Percentiles rank a stretch among this genome's conserved stretches.
Conservation (phyloP, 1,284 basidiomycete species). For the Malassezia vespertilionis region DNA sequence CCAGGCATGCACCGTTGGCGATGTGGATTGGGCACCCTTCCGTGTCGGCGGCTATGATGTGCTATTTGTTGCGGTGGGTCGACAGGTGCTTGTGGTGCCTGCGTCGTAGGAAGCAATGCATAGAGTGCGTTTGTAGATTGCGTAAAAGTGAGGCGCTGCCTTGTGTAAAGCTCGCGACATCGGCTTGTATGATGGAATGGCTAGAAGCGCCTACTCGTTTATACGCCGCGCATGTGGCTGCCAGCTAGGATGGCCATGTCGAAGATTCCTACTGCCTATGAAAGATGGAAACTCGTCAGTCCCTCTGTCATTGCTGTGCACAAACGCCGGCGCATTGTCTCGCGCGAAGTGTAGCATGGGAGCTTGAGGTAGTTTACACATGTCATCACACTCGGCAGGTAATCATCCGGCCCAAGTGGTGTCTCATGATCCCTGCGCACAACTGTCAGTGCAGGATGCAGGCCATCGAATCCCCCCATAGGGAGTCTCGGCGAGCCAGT, state of each 20-base stretch:
- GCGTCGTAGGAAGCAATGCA: no score
- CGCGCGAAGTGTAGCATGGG: slow-evolving; percentile 36
- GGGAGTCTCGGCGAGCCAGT: slow-evolving; percentile 63
- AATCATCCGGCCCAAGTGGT: slow-evolving; percentile 67
- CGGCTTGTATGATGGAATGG: neutral
- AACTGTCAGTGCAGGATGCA: slow-evolving; percentile 88
- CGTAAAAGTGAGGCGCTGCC: neutral
- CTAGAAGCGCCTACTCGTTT: no score
- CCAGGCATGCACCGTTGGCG: slow-evolving; percentile 1
- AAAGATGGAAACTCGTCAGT: slow-evolving; percentile 41
- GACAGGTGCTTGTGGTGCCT: slow-evolving; percentile 6
- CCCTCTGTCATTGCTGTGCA: slow-evolving; percentile 42
- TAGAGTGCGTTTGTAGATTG: no score
- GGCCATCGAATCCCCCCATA: slow-evolving; percentile 88
- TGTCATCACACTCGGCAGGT: slow-evolving; percentile 95
- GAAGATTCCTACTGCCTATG: slow-evolving; percentile 19
- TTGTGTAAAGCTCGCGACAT: neutral
- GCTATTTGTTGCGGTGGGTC: slow-evolving; percentile 10
- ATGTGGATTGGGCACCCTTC: slow-evolving; percentile 8
- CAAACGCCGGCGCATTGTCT: slow-evolving; percentile 35
- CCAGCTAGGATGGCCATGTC: no score
- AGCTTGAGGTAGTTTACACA: slow-evolving; percentile 64
- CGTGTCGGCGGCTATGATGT: slow-evolving; percentile 12
- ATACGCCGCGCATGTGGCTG: no score
- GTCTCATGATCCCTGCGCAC: slow-evolving; percentile 92